Evolutionary conservation across 1,284 basidiomycete species (phyloP), one percentile per base, ranked within the genome.

Genomic region (Pseudozyma thailandica): DNA sequence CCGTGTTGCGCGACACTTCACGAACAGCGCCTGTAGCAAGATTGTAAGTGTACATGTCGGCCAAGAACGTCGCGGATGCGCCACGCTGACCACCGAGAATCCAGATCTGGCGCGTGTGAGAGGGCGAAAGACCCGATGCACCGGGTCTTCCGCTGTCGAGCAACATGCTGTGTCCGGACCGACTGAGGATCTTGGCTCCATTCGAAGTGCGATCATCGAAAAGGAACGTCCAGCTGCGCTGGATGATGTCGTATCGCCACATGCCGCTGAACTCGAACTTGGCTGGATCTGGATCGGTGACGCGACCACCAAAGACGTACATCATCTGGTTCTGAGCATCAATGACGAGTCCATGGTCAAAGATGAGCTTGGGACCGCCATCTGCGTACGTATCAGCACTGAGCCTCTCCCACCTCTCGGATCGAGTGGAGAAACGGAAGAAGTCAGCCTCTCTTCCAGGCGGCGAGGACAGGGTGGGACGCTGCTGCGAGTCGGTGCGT

Each of bases 291-390:
- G 86, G 87, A 66, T 90, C 89, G 20, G 90, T 87, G 8, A 92
- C 85, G 9, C 89, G 87, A 3, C 92, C 92, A 10, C 92, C 92
- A 70, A 89, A 91, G 10, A 92, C 88, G 68, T 92, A 93, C 18
- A 93, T 80, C 15, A 89, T 86, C 78, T 91, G 90, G 0, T 87
- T 84, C 16, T 90, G 89, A 25, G 86, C 86, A 74, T 92, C 91
- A 66, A 92, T 88, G 35, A 86, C 88, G 88, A 93, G 90, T 78
- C 91, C 90, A 76, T 92, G 91, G 79, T 92, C 91, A 72, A 89
- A 91, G 49, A 92, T 85, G 31, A 92, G 84, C 2, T 89, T 88
- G 6, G 91, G 91, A 0, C 91, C 91, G 10, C 89, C 88, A 7
- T 87, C 85, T 16, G 61, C 49, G 18, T 72, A 56, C 6, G 80